These are phyloP conservation scores for peach (Prunus persica) DNA, from an alignment of 306 rosid species.

Conservation along the genomic window Prunus_persica_NCBIv2 NC_034015.1:3157501-3158000, in stretches of 20 bases:
- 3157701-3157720: slow-evolving; percentile 67
- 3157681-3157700: slow-evolving; percentile 62
- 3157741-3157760: slow-evolving; percentile 50
- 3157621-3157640: slow-evolving; percentile 51
- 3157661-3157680: slow-evolving; percentile 41
- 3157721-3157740: slow-evolving; percentile 74
- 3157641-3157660: slow-evolving; percentile 46
- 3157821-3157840: not conserved
- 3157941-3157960: no score
- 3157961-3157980: no score
- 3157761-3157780: not conserved
- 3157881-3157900: no score
- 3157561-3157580: not conserved
- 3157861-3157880: no score
- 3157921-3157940: no score
- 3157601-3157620: slow-evolving; percentile 70
- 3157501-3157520: not conserved
- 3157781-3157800: not conserved
- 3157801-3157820: not conserved
- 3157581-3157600: slow-evolving; percentile 38
- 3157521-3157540: not conserved
- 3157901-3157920: no score
- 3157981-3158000: no score
- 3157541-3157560: not conserved
- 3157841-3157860: no score